These are phyloP conservation scores for Trametes cinnabarina DNA, from an alignment of 768 basidiomycete species.

Conservation along the genomic window DNA sequence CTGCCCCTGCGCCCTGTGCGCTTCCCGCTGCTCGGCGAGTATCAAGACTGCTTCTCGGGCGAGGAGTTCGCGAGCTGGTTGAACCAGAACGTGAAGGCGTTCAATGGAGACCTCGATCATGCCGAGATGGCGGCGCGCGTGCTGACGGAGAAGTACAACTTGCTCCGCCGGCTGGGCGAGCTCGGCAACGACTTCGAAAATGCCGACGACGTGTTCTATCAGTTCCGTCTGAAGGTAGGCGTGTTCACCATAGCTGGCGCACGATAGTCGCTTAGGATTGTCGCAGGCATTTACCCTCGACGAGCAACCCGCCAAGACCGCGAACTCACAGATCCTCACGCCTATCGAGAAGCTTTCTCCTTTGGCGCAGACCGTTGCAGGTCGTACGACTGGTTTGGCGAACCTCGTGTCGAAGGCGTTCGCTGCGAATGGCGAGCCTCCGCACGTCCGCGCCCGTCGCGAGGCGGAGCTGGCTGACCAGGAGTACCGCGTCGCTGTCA, in stretches of 20 bases:
- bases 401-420: slow-evolving; percentile 74
- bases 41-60: slow-evolving; percentile 82
- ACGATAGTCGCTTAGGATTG: not conserved
- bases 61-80: slow-evolving; percentile 89
- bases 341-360: slow-evolving; percentile 37
- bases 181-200: slow-evolving; percentile 79
- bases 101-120: slow-evolving; percentile 73
- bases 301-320: slow-evolving; percentile 30
- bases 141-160: slow-evolving; percentile 50
- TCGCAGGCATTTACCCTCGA: slow-evolving; percentile 60
- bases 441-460: slow-evolving; percentile 63
- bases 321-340: slow-evolving; percentile 24
- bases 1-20: slow-evolving; percentile 70
- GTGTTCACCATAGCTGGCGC: not conserved
- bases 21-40: slow-evolving; percentile 80
- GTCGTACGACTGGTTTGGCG: slow-evolving; percentile 67
- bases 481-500: slow-evolving; percentile 74
- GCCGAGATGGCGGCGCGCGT: slow-evolving; percentile 70
- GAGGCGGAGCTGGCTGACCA: slow-evolving; percentile 84
- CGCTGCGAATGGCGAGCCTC: slow-evolving; percentile 55
- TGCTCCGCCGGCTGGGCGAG: slow-evolving; percentile 75
- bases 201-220: slow-evolving; percentile 77
- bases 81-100: slow-evolving; percentile 70
- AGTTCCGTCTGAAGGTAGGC: slow-evolving; percentile 76
- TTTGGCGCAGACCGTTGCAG: slow-evolving; percentile 56